Base-by-base conservation (phyloP, 1,139 yeast genomes). In the Zhuliangozyma parablackwelliae region DNA sequence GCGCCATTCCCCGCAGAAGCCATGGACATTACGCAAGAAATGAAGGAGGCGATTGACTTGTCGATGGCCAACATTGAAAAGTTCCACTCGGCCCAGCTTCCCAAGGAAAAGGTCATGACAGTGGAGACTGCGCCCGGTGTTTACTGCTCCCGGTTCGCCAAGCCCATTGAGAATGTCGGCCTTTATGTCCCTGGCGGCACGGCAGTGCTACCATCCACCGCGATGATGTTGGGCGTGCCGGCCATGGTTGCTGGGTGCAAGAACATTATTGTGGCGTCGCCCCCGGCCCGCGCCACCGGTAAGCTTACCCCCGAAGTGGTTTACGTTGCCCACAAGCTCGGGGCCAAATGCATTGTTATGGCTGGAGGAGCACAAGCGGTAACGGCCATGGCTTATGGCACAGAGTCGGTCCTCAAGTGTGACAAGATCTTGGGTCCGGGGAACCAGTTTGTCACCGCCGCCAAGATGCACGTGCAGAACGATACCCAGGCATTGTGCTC, bases 351-450 rank as follows among this genome's bases (percentile, higher is more conserved):
- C 50, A 89, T 92, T 54, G 86, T 92, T 5, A 72, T 94, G 57
- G 98, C 98, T 1, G 99, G 98, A 50, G 99, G 99, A 53, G 98
- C 98, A 4, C 99, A 92, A 68, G 99, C 98, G 3, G 87, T 92
- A 38, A 95, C 97, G 31, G 95, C 99, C 3, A 77, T 92, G 95
- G 98, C 98, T 1, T 92, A 92, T 58, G 98, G 99, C 57, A 94
- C 98, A 7, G 88, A 87, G 51, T 67, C 85, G 29, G 84, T 92
- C 33, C 85, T 95, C 41, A 92, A 94, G 63, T 94, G 94, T 58
- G 97, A 92, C 65, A 92, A 92, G 72, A 90, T 92, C 44, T 75
- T 92, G 61, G 99, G 99, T 36, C 99, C 99, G 20, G 99, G 98
- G 43, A 92, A 92, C 65, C 99, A 92, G 66, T 92, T 94, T 59